Percentiles rank a stretch among this genome's conserved stretches.
Conservation (phyloP, 805 yeast species). For the Crinitomyces ghanaensis region DNA sequence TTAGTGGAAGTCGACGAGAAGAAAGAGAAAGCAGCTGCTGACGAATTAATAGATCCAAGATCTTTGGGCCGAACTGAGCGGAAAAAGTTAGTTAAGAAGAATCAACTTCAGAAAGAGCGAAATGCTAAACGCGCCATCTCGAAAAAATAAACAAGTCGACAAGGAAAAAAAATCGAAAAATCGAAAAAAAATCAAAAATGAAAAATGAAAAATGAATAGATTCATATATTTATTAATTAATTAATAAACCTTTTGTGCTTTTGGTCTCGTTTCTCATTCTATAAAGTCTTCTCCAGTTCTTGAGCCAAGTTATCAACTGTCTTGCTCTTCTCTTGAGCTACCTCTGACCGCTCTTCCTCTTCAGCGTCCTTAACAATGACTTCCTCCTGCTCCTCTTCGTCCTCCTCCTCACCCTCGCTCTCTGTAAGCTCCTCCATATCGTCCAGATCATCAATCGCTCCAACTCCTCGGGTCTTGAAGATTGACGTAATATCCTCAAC, state of each 20-base stretch:
- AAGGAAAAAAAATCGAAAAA: no score
- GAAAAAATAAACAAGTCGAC: no score
- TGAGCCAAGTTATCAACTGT: not conserved
- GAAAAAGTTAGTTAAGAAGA: slow-evolving; percentile 74
- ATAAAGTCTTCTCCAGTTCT: no score
- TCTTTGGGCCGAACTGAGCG: slow-evolving; percentile 70
- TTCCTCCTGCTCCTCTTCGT: slow-evolving; percentile 1
- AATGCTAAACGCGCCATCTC: slow-evolving; percentile 36
- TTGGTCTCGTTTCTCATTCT: no score
- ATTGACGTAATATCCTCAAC: slow-evolving; percentile 48
- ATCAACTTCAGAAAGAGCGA: slow-evolving; percentile 72
- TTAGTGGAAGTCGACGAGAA: slow-evolving; percentile 79
- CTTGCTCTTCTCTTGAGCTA: not conserved
- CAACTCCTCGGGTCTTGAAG: slow-evolving; percentile 63
- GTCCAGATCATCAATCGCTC: slow-evolving; percentile 85
- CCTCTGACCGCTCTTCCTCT: slow-evolving; percentile 1
- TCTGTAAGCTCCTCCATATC: slow-evolving; percentile 80
- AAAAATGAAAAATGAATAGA: no score
- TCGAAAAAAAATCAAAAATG: no score
- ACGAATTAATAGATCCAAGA: slow-evolving; percentile 79
- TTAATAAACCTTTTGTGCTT: no score
- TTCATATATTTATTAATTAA: no score
- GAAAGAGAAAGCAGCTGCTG: slow-evolving; percentile 15
- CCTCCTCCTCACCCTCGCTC: slow-evolving; percentile 1
- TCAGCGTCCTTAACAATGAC: not conserved